A percentile compares a stretch with the other conserved stretches of the same genome.
phyloP scores from a whole-genome alignment of 805 yeast species.

The Cephaloascus albidus region DNA sequence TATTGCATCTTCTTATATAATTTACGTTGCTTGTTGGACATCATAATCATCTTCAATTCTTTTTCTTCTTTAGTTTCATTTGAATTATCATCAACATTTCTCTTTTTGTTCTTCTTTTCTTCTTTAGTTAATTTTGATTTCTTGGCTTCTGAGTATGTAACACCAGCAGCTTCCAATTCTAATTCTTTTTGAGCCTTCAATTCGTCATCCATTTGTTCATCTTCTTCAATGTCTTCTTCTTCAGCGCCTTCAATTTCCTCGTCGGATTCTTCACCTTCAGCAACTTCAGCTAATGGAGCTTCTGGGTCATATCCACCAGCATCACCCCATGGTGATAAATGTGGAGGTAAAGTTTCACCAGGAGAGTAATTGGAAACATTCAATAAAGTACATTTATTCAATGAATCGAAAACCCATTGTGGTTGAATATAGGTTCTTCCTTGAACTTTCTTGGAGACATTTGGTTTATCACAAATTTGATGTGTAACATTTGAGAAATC shows the following conservation, averaged over 20 bases:
- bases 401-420: conserved; percentile 93
- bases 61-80: conserved; percentile 67
- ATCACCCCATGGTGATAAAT: conserved; percentile 98
- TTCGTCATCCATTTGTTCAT: conserved; percentile 43
- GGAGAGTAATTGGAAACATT: conserved; percentile 83
- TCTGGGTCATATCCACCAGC: conserved; percentile 83
- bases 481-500: conserved; percentile 74
- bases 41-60: conserved; percentile 91
- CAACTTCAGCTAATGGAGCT: conserved; percentile 30
- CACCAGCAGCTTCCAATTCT: conserved; percentile 86
- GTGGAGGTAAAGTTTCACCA: conserved; percentile 94
- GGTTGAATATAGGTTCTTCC: conserved; percentile 96
- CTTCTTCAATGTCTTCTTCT: conserved; percentile 43
- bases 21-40: conserved; percentile 93
- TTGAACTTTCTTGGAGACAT: conserved; percentile 61
- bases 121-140: conserved; percentile 10
- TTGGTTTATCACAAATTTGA: conserved; percentile 92
- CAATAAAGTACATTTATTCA: conserved; percentile 67
- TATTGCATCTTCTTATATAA: conserved; percentile 92
- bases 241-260: conserved; percentile 39
- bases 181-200: conserved; percentile 70
- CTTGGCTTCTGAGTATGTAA: conserved; percentile 54
- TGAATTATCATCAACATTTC: conserved; percentile 32
- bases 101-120: conserved; percentile 21
- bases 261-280: conserved; percentile 32